Conservation (phyloP, 257 asterid species). For the Ligustrum vulgare region DNA sequence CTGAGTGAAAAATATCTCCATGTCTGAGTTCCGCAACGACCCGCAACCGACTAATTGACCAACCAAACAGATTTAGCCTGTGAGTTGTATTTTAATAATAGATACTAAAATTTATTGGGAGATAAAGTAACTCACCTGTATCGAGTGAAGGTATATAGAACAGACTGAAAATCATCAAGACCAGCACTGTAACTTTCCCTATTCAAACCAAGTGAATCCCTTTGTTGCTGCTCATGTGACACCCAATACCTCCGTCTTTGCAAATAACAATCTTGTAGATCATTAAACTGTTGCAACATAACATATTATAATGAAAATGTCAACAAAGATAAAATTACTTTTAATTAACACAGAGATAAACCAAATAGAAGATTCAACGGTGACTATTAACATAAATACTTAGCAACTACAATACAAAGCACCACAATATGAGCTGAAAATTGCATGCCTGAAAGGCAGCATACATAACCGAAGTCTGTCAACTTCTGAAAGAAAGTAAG, state of each 20-base stretch:
- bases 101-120: not conserved
- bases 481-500: not conserved
- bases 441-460: not conserved
- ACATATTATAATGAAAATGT: conserved; percentile 6
- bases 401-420: not conserved
- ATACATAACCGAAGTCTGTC: not conserved
- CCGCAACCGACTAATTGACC: conserved; percentile 35
- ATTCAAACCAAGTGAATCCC: conserved; percentile 30
- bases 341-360: not conserved
- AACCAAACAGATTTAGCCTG: not conserved
- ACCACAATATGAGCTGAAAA: conserved; percentile 7
- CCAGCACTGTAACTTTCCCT: conserved; percentile 64
- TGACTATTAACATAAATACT: conserved; percentile 13
- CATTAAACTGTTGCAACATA: conserved; percentile 53
- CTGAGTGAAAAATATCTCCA: conserved; percentile 42
- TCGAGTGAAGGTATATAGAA: conserved; percentile 35
- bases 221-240: conserved; percentile 43
- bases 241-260: conserved; percentile 69
- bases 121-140: conserved; percentile 28
- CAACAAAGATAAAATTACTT: conserved; percentile 11
- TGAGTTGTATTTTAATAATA: conserved; percentile 5
- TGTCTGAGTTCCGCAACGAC: conserved; percentile 50
- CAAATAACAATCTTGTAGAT: conserved; percentile 80
- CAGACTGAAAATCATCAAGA: conserved; percentile 50
- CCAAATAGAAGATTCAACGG: conserved; percentile 6